Base-by-base conservation (phyloP, 345 rosid genomes). In the Salix dunnii region DNA sequence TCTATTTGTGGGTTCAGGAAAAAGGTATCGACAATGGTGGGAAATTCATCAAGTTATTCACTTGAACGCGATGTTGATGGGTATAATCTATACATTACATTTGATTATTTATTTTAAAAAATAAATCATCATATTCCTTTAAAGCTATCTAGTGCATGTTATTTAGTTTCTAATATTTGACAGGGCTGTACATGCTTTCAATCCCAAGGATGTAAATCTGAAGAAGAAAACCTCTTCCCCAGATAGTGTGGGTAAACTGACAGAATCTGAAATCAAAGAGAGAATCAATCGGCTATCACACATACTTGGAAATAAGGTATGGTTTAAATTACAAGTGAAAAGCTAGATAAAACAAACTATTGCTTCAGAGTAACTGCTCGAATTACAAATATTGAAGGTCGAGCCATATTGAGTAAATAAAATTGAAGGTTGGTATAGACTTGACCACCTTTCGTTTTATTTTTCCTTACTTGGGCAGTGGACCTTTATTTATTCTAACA, bases 161-260 rank as follows among this genome's bases (percentile, higher is more conserved):
- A 36, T 8, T 2, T 18, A 31, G 18, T 70, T 62, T 70, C 53
- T 67, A 33, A 51, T 33, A 64, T 13, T 69, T 77, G 62, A 40
- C 82, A 92, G 99, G 85, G 94, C 97, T 60, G 87, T 75, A 73
- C 85, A 79, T 78, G 99, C 99, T 49, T 91, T 93, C 87, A 93
- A 92, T 28, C 98, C 98, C 1, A 91, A 92, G 88, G 97, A 93
- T 81, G 78, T 92, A 61, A 85, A 81, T n/a, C 68, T 79, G 62
- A 82, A 62, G 76, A 82, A 77, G 87, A 91, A 76, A 82, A 82
- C 76, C 63, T 80, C 86, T 74, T 89, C 94, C 27, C 91, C 98
- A 0, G 78, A 73, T 10, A 79, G 79, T 31, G 42, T n/a, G 21
- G 82, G 79, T 46, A 90, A 91, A 78, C 68, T 83, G 87, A 84